Percentiles rank a stretch among this genome's conserved stretches.
Conservation (phyloP, 2,329 filamentous ascomycete genomes). For the Coniochaeta ligniaria region DNA sequence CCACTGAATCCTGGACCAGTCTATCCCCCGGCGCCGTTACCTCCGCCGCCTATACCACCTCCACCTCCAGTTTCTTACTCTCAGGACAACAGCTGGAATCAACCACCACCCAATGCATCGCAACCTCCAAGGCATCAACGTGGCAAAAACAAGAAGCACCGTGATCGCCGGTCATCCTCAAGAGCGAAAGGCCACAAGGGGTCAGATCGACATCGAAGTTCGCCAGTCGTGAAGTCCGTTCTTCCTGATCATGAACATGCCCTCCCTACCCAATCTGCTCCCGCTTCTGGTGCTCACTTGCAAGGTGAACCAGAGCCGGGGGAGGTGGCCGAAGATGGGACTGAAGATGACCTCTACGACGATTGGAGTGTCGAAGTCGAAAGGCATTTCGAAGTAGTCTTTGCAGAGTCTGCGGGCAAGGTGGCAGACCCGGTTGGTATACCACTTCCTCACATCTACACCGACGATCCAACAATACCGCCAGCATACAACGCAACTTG, state of each 20-base stretch:
- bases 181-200: conserved; percentile 1
- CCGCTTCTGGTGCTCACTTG: neutral
- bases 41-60: conserved; percentile 8
- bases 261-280: neutral
- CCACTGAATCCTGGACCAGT: conserved; percentile 9
- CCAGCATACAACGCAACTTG: conserved; percentile 33
- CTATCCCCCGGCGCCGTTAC: conserved; percentile 5
- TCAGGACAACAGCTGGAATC: conserved; percentile 12
- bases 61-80: conserved; percentile 8
- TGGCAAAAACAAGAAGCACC: conserved; percentile 5
- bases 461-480: conserved; percentile 37
- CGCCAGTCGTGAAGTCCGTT: neutral
- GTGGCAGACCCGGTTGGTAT: conserved; percentile 39
- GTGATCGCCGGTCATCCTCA: neutral
- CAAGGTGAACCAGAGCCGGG: neutral
- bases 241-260: neutral
- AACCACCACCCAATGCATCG: conserved; percentile 5
- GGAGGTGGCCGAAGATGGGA: neutral
- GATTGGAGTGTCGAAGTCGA: conserved; percentile 22
- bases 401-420: conserved; percentile 26
- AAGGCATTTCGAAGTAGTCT: conserved; percentile 31
- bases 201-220: neutral
- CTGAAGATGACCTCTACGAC: conserved; percentile 7
- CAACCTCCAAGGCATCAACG: conserved; percentile 10
- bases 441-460: conserved; percentile 33